Percentiles rank a stretch among this genome's conserved stretches.
phyloP scores from a whole-genome alignment of 1,139 yeast genomes.

The Zygosaccharomyces sapae region DNA sequence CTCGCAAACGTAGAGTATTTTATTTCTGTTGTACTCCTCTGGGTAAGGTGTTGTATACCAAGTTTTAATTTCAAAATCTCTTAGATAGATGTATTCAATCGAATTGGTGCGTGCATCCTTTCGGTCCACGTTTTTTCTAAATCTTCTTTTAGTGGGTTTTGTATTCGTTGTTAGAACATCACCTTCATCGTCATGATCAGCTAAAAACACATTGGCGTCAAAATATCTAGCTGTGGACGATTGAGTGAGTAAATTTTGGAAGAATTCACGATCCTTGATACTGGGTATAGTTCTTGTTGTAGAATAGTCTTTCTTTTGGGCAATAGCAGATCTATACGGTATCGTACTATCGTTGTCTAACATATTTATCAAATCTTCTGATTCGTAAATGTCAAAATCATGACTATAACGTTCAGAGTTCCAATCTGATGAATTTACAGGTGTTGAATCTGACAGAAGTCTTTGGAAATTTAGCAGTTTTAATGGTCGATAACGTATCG shows the following conservation, averaged over 20 bases:
- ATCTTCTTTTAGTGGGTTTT: slow-evolving; percentile 6
- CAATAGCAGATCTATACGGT: slow-evolving; percentile 31
- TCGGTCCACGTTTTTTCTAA: slow-evolving; percentile 5
- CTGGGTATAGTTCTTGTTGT: slow-evolving; percentile 26
- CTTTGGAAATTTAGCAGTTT: slow-evolving; percentile 26
- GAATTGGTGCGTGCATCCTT: slow-evolving; percentile 18
- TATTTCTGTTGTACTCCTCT: slow-evolving; percentile 66
- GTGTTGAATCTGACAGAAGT: slow-evolving; percentile 15
- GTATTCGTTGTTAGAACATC: background rate
- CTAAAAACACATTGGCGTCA: slow-evolving; percentile 28
- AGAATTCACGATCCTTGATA: slow-evolving; percentile 25
- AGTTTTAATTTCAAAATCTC: slow-evolving; percentile 71
- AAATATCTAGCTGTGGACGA: slow-evolving; percentile 25
- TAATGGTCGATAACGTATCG: slow-evolving; percentile 28
- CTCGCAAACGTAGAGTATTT: slow-evolving; percentile 72
- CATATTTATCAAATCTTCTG: slow-evolving; percentile 21
- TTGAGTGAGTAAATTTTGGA: slow-evolving; percentile 18
- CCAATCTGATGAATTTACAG: slow-evolving; percentile 6
- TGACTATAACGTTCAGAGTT: slow-evolving; percentile 9
- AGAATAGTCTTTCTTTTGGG: slow-evolving; percentile 25
- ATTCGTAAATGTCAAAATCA: slow-evolving; percentile 23
- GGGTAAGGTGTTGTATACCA: slow-evolving; percentile 97
- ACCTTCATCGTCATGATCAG: slow-evolving; percentile 16
- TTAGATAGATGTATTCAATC: slow-evolving; percentile 57
- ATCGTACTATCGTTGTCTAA: slow-evolving; percentile 23